Evolutionary conservation across 164 flowering plant species (phyloP).

Genomic region (Saururus chinensis): DNA sequence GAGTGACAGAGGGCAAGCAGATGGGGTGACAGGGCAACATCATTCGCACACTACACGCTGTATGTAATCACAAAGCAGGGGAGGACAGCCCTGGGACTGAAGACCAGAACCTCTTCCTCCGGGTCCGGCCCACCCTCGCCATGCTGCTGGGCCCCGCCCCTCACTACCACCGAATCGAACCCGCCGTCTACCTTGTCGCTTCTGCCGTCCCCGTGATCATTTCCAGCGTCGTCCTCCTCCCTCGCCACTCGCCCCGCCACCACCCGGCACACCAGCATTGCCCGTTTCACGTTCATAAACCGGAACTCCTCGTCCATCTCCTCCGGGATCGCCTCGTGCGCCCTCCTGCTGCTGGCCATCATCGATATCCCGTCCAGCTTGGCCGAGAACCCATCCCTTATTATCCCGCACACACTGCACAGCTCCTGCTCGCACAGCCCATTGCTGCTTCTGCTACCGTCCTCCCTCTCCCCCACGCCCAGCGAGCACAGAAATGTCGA

Average conservation of each 20-base stretch:
- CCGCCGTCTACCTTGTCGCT: conserved; percentile 41
- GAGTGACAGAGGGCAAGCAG: too few relatives aligned
- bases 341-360: conserved; percentile 48
- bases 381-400: conserved; percentile 60
- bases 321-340: conserved; percentile 64
- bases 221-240: conserved; percentile 7
- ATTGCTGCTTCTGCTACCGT: conserved; percentile 31
- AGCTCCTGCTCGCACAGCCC: conserved; percentile 37
- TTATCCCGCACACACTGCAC: conserved; percentile 73
- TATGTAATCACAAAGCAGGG: conserved; percentile 89
- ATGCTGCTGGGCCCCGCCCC: conserved; percentile 16
- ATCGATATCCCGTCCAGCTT: conserved; percentile 84
- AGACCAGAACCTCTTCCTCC: conserved; percentile 71
- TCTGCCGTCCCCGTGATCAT: conserved; percentile 3
- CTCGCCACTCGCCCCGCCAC: conserved; percentile 79
- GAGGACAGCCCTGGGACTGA: conserved; percentile 82
- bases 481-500: conserved; percentile 63
- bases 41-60: conserved; percentile 8
- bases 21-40: too few relatives aligned
- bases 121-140: not conserved
- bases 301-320: conserved; percentile 73
- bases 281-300: conserved; percentile 77
- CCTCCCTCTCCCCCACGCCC: conserved; percentile 36
- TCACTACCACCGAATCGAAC: conserved; percentile 59
- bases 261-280: conserved; percentile 81